Base-by-base conservation (phyloP, 1,284 basidiomycete species). In the Flammula alnicola region DNA sequence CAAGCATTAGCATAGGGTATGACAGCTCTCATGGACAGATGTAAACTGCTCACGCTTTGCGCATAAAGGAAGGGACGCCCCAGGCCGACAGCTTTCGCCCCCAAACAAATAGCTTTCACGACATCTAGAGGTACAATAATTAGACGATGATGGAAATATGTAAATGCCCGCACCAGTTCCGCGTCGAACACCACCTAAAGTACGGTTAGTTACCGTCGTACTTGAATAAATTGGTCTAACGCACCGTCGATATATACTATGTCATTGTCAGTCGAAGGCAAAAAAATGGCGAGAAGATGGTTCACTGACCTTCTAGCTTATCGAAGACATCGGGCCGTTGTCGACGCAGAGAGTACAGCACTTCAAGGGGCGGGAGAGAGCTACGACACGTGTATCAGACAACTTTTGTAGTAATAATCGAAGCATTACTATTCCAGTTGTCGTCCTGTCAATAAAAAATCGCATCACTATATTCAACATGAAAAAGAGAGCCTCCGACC, bases 21-120 rank as follows among this genome's bases (percentile, higher is more conserved):
- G 12, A 33, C 4, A 17, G 11, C 12, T 30, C 10, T 31, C 17
- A 39, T 40, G 10, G 4, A 17, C 33, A 30, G 20, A 38, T 33
- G 14, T 2, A 39, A 16, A 23, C 29, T 16, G 44, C 82, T 61
- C 67, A 89, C 88, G 61, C 89, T 90, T 71, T 95, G 92, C 1
- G 91, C 92, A 62, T 90, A 95, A n/a, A 97, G 75, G 76, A 96
- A 95, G 1, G 90, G 81, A 22, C 95, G 81, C 0, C 95, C 95
- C 19, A 98, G 74, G 1, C 95, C 95, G 5, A 96, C 93, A 3
- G 91, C 93, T 56, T 76, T 88, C 1, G 95, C 95, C 30, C 95
- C 95, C 20, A 98, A 75, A 58, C 93, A 95, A 2, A 98, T 70
- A 0, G 94, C 93, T 70, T 98, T 98, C 45, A 98, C 71, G 6